Evolutionary conservation across 225 moss, liverwort and hornwort genomes (phyloP), one percentile per base, ranked within the genome.

Genomic region (Pleurozium schreberi): DNA sequence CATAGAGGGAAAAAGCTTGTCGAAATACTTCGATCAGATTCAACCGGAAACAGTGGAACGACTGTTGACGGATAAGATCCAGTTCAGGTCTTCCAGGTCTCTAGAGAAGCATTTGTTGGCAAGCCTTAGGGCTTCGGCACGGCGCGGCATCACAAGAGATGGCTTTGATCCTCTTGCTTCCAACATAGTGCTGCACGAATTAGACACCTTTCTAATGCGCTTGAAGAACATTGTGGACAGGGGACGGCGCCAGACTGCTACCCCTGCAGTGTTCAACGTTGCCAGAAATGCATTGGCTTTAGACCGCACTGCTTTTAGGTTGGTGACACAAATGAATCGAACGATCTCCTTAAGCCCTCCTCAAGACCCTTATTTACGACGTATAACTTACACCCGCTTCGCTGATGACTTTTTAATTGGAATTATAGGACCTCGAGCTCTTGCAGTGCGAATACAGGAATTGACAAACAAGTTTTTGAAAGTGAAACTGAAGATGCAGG

Each of bases 361-460:
- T 58, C 95, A 92, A 77, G 95, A 94, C 84, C 88, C 92, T 76
- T 93, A 93, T 71, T 60, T 92, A 73, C 93, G 94, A 64, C 88
- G 93, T n/a, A 84, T 95, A 49, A 91, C 92, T 23, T 93, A 93
- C 88, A 89, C 89, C 40, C 93, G 93, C 62, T 96, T 96, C 74
- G 94, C 92, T 67, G 94, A 95, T 84, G 95, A 94, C 84, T 92
- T 92, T 62, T 49, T 96, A n/a, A 92, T 94, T 68, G 96, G 96
- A 89, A 75, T 96, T 11, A 96, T 96, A 69, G 94, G 95, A 85
- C 93, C 95, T 82, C 91, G 96, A 77, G 64, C 87, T 87, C 91
- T 95, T 40, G 93, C 94, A 73, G 89, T 92, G 61, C 92, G 93
- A 60, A 91, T 93, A 45, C 91, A 93, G 83, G 86, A 89, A 61